phyloP scores from a whole-genome alignment of 2,329 filamentous ascomycete species.

The Xylariaceae sp. region DNA sequence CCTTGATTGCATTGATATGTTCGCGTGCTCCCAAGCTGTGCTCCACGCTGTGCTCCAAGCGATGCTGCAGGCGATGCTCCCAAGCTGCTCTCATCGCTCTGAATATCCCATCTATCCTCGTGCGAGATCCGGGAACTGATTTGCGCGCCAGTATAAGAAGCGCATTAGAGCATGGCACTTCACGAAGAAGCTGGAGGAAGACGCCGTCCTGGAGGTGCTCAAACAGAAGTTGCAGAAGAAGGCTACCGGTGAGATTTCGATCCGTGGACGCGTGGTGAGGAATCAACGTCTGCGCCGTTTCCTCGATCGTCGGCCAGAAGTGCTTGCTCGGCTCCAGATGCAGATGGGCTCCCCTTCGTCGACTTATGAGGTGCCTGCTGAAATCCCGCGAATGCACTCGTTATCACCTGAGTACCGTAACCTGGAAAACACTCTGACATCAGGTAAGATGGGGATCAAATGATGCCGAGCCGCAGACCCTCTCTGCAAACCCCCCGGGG shows the following conservation, averaged over 20 bases:
- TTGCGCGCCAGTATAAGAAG: slow-evolving; percentile 34
- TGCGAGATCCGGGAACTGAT: slow-evolving; percentile 23
- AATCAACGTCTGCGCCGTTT: slow-evolving; percentile 39
- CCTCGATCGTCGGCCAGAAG: slow-evolving; percentile 35
- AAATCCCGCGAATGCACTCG: slow-evolving; percentile 14
- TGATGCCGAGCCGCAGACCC: not conserved
- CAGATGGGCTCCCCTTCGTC: slow-evolving; percentile 9
- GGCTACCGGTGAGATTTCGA: slow-evolving; percentile 32
- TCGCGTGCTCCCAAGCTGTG: not conserved
- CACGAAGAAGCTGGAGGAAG: slow-evolving; percentile 39
- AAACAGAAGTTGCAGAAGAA: slow-evolving; percentile 36
- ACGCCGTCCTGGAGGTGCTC: slow-evolving; percentile 38
- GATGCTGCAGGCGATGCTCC: too few species aligned
- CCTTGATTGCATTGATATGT: slow-evolving; percentile 9
- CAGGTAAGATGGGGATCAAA: slow-evolving; percentile 15
- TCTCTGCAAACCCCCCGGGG: not conserved
- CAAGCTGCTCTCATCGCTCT: slow-evolving; percentile 2
- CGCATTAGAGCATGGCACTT: slow-evolving; percentile 40
- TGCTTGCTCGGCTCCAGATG: slow-evolving; percentile 15
- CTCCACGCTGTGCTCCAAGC: too few species aligned
- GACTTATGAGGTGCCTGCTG: not conserved
- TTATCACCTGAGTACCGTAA: slow-evolving; percentile 20
- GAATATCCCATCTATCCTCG: not conserved
- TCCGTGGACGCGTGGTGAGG: slow-evolving; percentile 37
- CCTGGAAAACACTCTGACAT: slow-evolving; percentile 23